Percentiles rank a stretch among this genome's conserved stretches.
Conservation (phyloP, 1,284 basidiomycete genomes). For the Melampsora americana region DNA sequence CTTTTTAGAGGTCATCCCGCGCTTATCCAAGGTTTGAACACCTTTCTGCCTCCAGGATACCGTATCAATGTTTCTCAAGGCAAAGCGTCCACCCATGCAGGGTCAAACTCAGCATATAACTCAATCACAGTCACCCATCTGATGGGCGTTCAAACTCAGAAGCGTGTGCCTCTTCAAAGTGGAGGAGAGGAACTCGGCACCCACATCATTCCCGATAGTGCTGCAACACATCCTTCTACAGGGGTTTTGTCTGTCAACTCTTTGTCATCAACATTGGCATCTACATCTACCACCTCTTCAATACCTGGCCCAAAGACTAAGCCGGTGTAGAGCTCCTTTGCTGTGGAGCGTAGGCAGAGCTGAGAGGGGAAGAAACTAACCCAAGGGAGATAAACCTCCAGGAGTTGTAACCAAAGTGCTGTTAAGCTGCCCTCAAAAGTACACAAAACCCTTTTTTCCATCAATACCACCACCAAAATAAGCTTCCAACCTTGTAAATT, state of each 20-base stretch:
- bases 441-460: too few relatives aligned
- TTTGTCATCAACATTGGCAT: neutral
- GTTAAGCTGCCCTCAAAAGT: too few relatives aligned
- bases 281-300: slow-evolving; percentile 9
- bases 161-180: slow-evolving; percentile 47
- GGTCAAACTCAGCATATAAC: slow-evolving; percentile 52
- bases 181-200: slow-evolving; percentile 43
- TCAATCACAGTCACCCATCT: slow-evolving; percentile 48
- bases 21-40: slow-evolving; percentile 98
- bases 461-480: too few relatives aligned
- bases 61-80: slow-evolving; percentile 81
- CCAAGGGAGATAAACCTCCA: too few relatives aligned
- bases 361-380: too few relatives aligned
- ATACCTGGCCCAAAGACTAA: slow-evolving; percentile 25
- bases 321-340: too few relatives aligned
- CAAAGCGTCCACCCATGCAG: slow-evolving; percentile 58
- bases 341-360: too few relatives aligned
- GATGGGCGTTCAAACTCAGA: slow-evolving; percentile 46
- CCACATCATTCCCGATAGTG: slow-evolving; percentile 18
- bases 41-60: slow-evolving; percentile 93
- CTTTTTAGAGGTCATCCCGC: slow-evolving; percentile 89
- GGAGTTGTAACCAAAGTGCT: too few relatives aligned
- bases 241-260: slow-evolving; percentile 5
- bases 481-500: too few relatives aligned
- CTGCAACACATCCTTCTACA: neutral